These are phyloP conservation scores for Nemania diffusa DNA, from an alignment of 2,329 filamentous ascomycete species.

Conservation along the genomic window DNA sequence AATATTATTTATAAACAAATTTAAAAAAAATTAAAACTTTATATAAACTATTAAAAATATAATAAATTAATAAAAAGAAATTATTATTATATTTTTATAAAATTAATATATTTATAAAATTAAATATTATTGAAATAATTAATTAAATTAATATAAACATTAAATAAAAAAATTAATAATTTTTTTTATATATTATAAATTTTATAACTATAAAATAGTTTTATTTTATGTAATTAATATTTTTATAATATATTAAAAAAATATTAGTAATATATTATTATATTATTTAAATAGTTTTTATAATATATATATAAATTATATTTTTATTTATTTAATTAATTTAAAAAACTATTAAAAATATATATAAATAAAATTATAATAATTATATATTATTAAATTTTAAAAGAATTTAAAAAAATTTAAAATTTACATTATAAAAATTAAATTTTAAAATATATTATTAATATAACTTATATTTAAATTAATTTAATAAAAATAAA, in stretches of 20 bases:
- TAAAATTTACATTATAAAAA: background rate
- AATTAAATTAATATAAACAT: background rate
- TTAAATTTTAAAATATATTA: too few relatives aligned
- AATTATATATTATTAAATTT: background rate
- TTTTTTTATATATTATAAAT: background rate
- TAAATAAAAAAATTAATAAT: background rate
- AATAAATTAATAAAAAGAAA: background rate
- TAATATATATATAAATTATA: background rate
- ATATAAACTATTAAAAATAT: too few relatives aligned
- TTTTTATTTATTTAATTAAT: background rate
- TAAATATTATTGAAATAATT: background rate
- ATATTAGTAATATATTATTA: too few relatives aligned
- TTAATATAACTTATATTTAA: too few relatives aligned
- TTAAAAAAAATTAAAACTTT: too few relatives aligned
- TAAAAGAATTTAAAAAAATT: background rate
- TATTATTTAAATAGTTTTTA: too few relatives aligned
- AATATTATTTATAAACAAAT: background rate
- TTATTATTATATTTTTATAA: background rate
- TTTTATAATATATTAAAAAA: background rate
- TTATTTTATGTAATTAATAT: background rate
- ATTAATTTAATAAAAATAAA: too few relatives aligned
- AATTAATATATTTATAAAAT: background rate
- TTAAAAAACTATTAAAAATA: background rate
- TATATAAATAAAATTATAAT: background rate
- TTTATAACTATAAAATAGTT: background rate